Conservation (phyloP, 2,329 filamentous ascomycete species). For the Leptographium flavum region DNA sequence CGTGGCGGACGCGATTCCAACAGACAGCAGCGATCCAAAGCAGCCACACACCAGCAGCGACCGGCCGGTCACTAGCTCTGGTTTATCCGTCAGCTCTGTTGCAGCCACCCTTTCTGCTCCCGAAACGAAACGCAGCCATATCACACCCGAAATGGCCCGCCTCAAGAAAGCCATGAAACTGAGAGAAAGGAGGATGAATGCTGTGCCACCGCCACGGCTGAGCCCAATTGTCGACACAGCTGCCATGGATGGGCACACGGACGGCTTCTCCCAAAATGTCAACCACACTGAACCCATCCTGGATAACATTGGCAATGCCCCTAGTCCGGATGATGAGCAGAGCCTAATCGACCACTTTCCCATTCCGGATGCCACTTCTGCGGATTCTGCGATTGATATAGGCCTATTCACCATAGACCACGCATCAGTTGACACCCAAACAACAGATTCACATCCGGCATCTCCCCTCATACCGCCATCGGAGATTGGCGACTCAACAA, state of each 20-base stretch:
- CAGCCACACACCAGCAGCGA: constrained; percentile 22
- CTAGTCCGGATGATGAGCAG: background rate
- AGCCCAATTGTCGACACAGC: constrained; percentile 15
- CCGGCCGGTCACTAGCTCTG: constrained; percentile 29
- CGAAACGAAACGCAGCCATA: constrained; percentile 29
- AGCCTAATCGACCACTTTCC: background rate
- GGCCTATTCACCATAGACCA: constrained; percentile 33
- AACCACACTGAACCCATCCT: background rate
- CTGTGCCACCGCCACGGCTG: constrained; percentile 16
- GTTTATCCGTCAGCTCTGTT: constrained; percentile 26
- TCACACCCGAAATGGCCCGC: constrained; percentile 79
- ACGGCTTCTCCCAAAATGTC: background rate
- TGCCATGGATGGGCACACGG: constrained; percentile 4
- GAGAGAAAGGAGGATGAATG: constrained; percentile 59
- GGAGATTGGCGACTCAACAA: constrained; percentile 44
- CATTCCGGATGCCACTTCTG: background rate
- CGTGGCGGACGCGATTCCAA: background rate
- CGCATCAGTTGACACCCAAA: constrained; percentile 30
- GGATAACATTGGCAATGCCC: background rate
- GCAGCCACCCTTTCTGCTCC: constrained; percentile 25
- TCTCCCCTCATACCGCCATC: constrained; percentile 40
- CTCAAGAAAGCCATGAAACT: constrained; percentile 91
- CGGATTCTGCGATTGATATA: constrained; percentile 42
- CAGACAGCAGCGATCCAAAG: constrained; percentile 14
- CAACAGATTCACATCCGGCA: constrained; percentile 39